Evolutionary conservation across 495 filamentous ascomycete species (phyloP).

Genomic region (Clohesyomyces aquaticus): DNA sequence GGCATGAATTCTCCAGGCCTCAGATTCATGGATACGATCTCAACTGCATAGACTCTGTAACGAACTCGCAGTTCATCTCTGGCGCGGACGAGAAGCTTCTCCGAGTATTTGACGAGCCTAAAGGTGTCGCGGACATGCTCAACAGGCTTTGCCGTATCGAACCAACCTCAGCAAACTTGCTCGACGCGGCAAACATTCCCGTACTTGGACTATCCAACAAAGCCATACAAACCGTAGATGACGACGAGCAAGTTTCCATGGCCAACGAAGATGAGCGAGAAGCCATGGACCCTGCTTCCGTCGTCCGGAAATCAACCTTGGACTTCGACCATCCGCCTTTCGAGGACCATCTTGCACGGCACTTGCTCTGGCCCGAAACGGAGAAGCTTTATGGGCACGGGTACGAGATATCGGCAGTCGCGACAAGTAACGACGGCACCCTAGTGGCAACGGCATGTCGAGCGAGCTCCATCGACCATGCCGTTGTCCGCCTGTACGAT

Average conservation of each 20-base stretch:
- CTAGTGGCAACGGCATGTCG: conserved; percentile 92
- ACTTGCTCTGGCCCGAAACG: conserved; percentile 92
- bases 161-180: conserved; percentile 55
- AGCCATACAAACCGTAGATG: conserved; percentile 67
- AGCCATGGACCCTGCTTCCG: conserved; percentile 38
- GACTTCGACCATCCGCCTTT: conserved; percentile 71
- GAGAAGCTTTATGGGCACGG: conserved; percentile 99
- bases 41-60: conserved; percentile 84
- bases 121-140: conserved; percentile 76
- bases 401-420: conserved; percentile 93
- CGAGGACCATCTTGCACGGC: conserved; percentile 85
- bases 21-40: conserved; percentile 99
- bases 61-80: conserved; percentile 75
- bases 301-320: conserved; percentile 50
- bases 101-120: conserved; percentile 90
- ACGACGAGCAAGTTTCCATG: conserved; percentile 49
- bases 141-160: conserved; percentile 66
- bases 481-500: conserved; percentile 89
- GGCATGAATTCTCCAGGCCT: conserved; percentile 95
- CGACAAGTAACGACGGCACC: conserved; percentile 71
- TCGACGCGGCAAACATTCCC: conserved; percentile 89
- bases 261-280: conserved; percentile 38
- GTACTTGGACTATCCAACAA: conserved; percentile 97
- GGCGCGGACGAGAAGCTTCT: conserved; percentile 98
- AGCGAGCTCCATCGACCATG: conserved; percentile 89